Base-by-base conservation (phyloP, 495 filamentous ascomycete species). In the Friedmanniomyces endolithicus region DNA sequence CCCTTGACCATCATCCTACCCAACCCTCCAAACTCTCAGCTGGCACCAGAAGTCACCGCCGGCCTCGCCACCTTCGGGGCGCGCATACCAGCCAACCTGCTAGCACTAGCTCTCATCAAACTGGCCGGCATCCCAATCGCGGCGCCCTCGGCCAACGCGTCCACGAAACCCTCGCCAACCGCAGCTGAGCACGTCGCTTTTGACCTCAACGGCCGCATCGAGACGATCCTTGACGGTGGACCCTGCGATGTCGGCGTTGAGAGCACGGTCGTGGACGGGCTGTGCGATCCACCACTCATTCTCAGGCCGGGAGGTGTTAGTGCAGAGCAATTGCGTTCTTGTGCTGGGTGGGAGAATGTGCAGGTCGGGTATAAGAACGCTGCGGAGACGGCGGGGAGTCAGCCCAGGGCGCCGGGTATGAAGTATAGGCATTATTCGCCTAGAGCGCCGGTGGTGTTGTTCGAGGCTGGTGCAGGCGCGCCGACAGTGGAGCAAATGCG, bases 341-440 rank as follows among this genome's bases (percentile, higher is more conserved):
- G 81, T 64, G 69, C 77, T 2, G 90, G 90, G 2, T 99, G 92
- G 92, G 82, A 87, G 63, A 72, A 77, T 47, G 83, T 87, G 1
- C 71, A 72, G 53, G 75, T 85, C 27, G 90, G 79, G 39, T 95
- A 95, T 65, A 77, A 79, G 56, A 87, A 95, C 59, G 64, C 67
- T 22, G 73, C 74, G 16, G 78, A 82, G 59, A 59, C 66, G 16
- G 58, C 66, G 14, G 78, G 72, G 1, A 76, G 64, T 48, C 67
- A 73, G 52, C 90, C 94, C 6, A 78, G 84, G 52, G 90, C 90
- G 1, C 92, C 92, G 9, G 92, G 92, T 1, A 99, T 99, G 92
- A 99, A 99, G 65, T 99, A 99, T 68, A 84, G 89, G 61, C 92
- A 99, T 67, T 99, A 99, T 65, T 94, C 89, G 20, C 92, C 92